phyloP scores from a whole-genome alignment of 345 rosid genomes.

The rapeseed (Brassica napus) region Da-Ae NC_063436.1:15262501-15263000 shows the following conservation, averaged over 20 bases:
- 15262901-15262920: slow-evolving; percentile 37
- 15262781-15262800: not conserved
- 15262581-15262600: no score
- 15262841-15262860: not conserved
- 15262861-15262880: slow-evolving; percentile 34
- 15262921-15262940: slow-evolving; percentile 21
- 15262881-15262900: slow-evolving; percentile 43
- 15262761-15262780: slow-evolving; percentile 1
- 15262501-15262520: no score
- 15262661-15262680: not conserved
- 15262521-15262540: no score
- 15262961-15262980: slow-evolving; percentile 32
- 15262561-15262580: no score
- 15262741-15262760: not conserved
- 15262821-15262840: not conserved
- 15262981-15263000: slow-evolving; percentile 25
- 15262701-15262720: not conserved
- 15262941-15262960: slow-evolving; percentile 13
- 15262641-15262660: not conserved
- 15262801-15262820: not conserved
- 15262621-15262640: not conserved
- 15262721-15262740: not conserved
- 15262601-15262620: not conserved
- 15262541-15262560: no score
- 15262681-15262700: not conserved